phyloP scores from a whole-genome alignment of 257 asterid genomes.

The Gentiana dahurica region DNA sequence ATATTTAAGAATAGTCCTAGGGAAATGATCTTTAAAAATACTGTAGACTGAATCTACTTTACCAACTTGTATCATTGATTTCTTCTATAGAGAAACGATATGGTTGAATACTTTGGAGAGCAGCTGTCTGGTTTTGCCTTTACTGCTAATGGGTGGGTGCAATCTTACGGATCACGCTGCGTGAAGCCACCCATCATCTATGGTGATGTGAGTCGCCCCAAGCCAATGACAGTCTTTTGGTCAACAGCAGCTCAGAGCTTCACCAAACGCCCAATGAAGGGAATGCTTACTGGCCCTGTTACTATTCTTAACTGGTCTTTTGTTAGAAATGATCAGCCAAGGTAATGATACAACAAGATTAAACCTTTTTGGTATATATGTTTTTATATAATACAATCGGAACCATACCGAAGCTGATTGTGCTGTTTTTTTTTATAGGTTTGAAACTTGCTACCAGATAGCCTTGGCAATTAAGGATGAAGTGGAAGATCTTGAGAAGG shows the following conservation, averaged over 20 bases:
- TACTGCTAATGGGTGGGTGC: slow-evolving; percentile 98
- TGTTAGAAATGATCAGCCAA: slow-evolving; percentile 92
- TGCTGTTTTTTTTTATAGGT: slow-evolving; percentile 23
- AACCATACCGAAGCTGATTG: slow-evolving; percentile 4
- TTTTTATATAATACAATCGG: neutral
- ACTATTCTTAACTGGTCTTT: slow-evolving; percentile 99
- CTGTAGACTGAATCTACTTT: neutral
- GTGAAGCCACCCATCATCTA: slow-evolving; percentile 99
- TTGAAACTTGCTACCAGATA: slow-evolving; percentile 86
- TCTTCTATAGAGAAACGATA: slow-evolving; percentile 73
- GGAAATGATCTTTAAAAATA: no score
- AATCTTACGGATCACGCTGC: slow-evolving; percentile 94
- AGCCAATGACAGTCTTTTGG: slow-evolving; percentile 98
- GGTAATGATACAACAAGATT: slow-evolving; percentile 26
- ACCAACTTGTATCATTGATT: slow-evolving; percentile 7
- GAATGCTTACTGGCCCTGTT: slow-evolving; percentile 99
- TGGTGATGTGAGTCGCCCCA: slow-evolving; percentile 99
- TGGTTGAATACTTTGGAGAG: slow-evolving; percentile 99
- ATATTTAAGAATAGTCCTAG: no score
- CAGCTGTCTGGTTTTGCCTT: slow-evolving; percentile 95
- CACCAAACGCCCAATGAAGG: slow-evolving; percentile 99
- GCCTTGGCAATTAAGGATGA: slow-evolving; percentile 96
- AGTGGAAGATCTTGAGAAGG: slow-evolving; percentile 98
- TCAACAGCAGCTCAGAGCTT: slow-evolving; percentile 88
- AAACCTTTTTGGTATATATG: no score